Conservation (phyloP, 768 basidiomycete species). For the Lentinula edodes region DNA sequence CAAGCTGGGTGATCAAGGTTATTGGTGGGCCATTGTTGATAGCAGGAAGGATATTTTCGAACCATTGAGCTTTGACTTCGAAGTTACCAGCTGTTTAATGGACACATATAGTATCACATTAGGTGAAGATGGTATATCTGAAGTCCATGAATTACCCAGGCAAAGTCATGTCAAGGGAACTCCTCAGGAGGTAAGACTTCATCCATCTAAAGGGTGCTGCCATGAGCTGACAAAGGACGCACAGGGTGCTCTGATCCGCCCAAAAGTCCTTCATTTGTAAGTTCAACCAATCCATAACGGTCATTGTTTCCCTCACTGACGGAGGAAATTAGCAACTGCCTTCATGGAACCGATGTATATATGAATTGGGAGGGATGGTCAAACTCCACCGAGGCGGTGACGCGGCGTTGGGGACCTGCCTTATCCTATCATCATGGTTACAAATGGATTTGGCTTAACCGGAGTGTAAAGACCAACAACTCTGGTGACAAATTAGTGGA, state of each 20-base stretch:
- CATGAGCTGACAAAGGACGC: neutral
- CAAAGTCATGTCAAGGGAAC: constrained; percentile 31
- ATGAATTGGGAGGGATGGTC: constrained; percentile 42
- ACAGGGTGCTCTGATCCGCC: constrained; percentile 33
- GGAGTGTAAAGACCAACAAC: constrained; percentile 15
- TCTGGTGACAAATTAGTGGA: constrained; percentile 18
- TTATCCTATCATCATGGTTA: constrained; percentile 40
- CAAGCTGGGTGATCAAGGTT: constrained; percentile 47
- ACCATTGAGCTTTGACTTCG: constrained; percentile 40
- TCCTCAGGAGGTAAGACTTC: constrained; percentile 28
- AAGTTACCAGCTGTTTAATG: constrained; percentile 43
- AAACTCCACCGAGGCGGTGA: constrained; percentile 32
- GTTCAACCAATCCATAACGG: constrained; percentile 12
- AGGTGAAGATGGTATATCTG: constrained; percentile 30
- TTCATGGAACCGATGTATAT: constrained; percentile 35
- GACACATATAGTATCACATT: constrained; percentile 40
- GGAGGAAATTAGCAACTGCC: constrained; percentile 32
- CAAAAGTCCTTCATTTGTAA: constrained; percentile 47
- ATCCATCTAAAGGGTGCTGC: neutral
- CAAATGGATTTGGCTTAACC: constrained; percentile 49
- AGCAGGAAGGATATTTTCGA: constrained; percentile 34
- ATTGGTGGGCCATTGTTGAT: constrained; percentile 50
- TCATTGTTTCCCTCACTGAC: neutral
- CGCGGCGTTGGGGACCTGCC: constrained; percentile 36
- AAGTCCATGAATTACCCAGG: constrained; percentile 26